Evolutionary conservation across 768 basidiomycete genomes (phyloP), one percentile per base, ranked within the genome.

Genomic region (Tephrocybe sp.): DNA sequence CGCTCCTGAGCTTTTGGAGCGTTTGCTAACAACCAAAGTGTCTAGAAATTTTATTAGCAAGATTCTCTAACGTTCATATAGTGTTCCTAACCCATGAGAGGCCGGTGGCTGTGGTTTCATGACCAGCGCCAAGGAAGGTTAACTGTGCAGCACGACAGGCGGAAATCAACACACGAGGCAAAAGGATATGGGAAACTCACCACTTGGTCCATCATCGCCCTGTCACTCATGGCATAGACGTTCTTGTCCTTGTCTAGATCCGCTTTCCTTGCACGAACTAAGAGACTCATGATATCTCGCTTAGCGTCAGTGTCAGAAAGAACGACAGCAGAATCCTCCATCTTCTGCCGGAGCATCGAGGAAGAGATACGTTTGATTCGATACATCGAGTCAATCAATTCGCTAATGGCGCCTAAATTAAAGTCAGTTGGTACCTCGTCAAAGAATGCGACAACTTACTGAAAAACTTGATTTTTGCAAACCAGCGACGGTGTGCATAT

Each of bases 11-110:
- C 62, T 19, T 72, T 69, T 3, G 67, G 73, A 58, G 82, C 66
- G 39, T 78, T 76, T 7, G 80, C 74, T 13, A 84, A 69, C 15
- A 79, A 65, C 78, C 78, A 80, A 3, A 80, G 64, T 0, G 78
- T 76, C 78, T 75, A 39, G 57, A 9, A n/a, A 32, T 51, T 15
- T 18, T 9, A 43, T 13, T 30, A 9, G 24, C 11, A 34, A 11
- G 11, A 6, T 19, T 1, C 24, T 31, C 16, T 19, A 22, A 34
- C 11, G n/a, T 39, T 7, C 13, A 13, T 31, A 24, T 3, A 15
- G 18, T 28, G 18, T 9, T 60, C 41, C 63, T 8, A 53, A 76
- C 75, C 79, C 80, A 84, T 26, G 72, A 64, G n/a, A 75, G 53
- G 11, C 76, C 77, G 37, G 73, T 70, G 0, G 78, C 75, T 18